Evolutionary conservation across 805 yeast genomes (phyloP).

Genomic region (Saccharomyces cerevisiae): DNA sequence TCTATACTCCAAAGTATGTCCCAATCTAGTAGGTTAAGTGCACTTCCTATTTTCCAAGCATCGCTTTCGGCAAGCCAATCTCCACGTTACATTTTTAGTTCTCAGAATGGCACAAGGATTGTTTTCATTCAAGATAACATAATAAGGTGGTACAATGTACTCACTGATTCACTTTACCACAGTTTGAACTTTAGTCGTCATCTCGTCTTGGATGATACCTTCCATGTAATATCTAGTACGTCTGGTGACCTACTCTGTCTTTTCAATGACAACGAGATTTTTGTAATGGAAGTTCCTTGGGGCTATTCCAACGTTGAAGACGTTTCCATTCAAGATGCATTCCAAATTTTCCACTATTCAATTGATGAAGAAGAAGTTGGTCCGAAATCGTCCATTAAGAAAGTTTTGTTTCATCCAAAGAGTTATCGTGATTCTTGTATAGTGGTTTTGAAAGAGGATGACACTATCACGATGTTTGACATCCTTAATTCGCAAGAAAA

Average conservation of each 20-base stretch:
- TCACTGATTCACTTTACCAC: background rate
- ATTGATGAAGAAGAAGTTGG: background rate
- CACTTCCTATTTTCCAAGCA: conserved; percentile 4
- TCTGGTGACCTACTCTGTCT: conserved; percentile 18
- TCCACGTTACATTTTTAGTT: conserved; percentile 13
- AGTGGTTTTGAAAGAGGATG: conserved; percentile 20
- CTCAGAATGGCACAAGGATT: conserved; percentile 11
- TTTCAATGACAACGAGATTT: conserved; percentile 10
- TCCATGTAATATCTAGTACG: conserved; percentile 9
- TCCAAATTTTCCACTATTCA: conserved; percentile 5
- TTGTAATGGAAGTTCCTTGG: conserved; percentile 25
- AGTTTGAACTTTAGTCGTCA: background rate
- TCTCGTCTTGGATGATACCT: conserved; percentile 2
- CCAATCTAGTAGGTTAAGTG: background rate
- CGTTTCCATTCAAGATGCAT: conserved; percentile 4
- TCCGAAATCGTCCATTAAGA: conserved; percentile 26
- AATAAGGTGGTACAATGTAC: conserved; percentile 15
- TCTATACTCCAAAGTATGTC: background rate
- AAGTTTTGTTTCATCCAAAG: conserved; percentile 39
- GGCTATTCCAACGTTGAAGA: conserved; percentile 5
- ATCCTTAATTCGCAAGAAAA: background rate
- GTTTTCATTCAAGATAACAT: conserved; percentile 13
- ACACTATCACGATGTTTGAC: conserved; percentile 20
- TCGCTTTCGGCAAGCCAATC: background rate
- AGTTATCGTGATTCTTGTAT: conserved; percentile 16